These are phyloP conservation scores for Halenospora varia DNA, from an alignment of 495 filamentous ascomycete genomes.

Conservation along the genomic window DNA sequence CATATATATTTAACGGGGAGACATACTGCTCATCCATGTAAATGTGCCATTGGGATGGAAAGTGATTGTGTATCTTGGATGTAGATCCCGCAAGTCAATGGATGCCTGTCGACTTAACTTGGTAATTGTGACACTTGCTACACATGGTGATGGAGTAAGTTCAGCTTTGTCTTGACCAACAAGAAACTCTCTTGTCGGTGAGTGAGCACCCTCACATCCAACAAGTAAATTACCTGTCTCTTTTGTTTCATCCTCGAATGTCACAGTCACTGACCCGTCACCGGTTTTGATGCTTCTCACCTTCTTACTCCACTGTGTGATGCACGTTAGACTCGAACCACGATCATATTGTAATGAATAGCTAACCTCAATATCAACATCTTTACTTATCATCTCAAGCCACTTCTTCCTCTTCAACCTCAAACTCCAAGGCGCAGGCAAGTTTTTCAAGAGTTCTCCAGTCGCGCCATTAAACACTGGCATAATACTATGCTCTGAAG, in stretches of 20 bases:
- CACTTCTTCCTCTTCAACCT: constrained; percentile 40
- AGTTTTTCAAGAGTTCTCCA: constrained; percentile 33
- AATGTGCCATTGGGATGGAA: constrained; percentile 30
- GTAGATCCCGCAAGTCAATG: constrained; percentile 21
- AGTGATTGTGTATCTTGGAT: constrained; percentile 24
- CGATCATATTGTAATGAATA: background rate
- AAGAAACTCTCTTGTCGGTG: constrained; percentile 30
- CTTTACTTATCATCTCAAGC: constrained; percentile 33
- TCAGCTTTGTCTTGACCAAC: constrained; percentile 26
- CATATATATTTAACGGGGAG: background rate
- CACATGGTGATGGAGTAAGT: constrained; percentile 16
- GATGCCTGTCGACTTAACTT: constrained; percentile 20
- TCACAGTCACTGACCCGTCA: constrained; percentile 27
- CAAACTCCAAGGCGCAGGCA: constrained; percentile 34
- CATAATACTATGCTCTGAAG: constrained; percentile 28
- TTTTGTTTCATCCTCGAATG: constrained; percentile 36
- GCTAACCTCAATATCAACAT: constrained; percentile 37
- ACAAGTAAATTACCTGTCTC: constrained; percentile 33
- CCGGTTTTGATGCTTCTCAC: constrained; percentile 21
- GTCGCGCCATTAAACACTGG: constrained; percentile 39
- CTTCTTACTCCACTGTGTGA: constrained; percentile 1
- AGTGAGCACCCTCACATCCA: constrained; percentile 40
- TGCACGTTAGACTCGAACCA: background rate
- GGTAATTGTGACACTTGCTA: constrained; percentile 13
- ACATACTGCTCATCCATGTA: constrained; percentile 21